These are phyloP conservation scores for Crithidia sp. DNA, from an alignment of 208 protist species.

Conservation along the genomic window DNA sequence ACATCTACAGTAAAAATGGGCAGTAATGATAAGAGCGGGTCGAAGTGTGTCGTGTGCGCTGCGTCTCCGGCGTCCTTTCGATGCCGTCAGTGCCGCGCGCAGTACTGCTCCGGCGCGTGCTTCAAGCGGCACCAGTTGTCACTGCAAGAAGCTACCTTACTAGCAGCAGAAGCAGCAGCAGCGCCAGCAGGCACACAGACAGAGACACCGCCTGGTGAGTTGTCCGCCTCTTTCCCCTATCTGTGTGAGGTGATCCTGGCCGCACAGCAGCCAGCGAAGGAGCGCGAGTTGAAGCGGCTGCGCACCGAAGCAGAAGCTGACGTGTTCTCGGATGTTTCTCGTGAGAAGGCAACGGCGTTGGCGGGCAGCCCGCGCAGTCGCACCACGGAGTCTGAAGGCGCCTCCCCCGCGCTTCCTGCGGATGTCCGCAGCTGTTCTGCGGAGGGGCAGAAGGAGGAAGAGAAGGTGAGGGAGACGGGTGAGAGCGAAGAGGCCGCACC, in stretches of 20 bases:
- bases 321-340: constrained; percentile 32
- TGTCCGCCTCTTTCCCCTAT: not conserved
- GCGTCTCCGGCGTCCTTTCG: constrained; percentile 44
- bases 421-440: too few relatives aligned
- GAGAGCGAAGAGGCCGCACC: too few relatives aligned
- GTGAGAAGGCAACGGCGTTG: constrained; percentile 14
- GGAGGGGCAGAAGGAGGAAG: too few relatives aligned
- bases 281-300: constrained; percentile 20
- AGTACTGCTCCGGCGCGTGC: constrained; percentile 73
- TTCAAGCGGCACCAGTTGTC: constrained; percentile 54
- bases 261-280: constrained; percentile 6
- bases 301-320: constrained; percentile 30
- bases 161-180: not conserved
- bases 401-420: not conserved
- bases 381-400: not conserved
- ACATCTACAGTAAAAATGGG: not conserved
- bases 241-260: constrained; percentile 28
- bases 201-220: not conserved
- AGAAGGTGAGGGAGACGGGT: too few relatives aligned
- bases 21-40: constrained; percentile 13
- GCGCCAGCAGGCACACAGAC: not conserved
- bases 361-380: not conserved
- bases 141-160: constrained; percentile 11
- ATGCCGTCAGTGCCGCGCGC: constrained; percentile 57
- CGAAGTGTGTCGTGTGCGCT: constrained; percentile 68